Base-by-base conservation (phyloP, 495 filamentous ascomycete species). In the Hypomontagnella submonticulosa region DNA sequence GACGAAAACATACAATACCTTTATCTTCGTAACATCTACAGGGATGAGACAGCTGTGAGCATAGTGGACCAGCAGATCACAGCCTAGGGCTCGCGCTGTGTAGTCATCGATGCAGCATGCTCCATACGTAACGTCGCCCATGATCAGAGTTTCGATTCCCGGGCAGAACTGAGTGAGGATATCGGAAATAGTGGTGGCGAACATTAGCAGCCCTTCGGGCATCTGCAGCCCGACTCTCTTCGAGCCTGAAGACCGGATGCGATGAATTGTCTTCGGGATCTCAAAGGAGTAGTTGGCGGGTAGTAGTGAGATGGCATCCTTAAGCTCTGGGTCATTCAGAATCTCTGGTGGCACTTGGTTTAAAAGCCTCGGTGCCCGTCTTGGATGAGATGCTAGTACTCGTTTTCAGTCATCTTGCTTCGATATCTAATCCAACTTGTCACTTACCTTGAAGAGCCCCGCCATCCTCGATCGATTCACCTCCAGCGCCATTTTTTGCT, bases 61-160 rank as follows among this genome's bases (percentile, higher is more conserved):
- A 72, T 99, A 99, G 76, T 99, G 95, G 1, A 99, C 92, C 4
- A 99, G 83, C 2, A 99, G 79, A 73, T 99, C 95, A 70, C 95
- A 99, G 1, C 91, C 96, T 20, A 99, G 84, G 0, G 95, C 95
- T 15, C 95, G 86, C 0, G 95, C 95, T 0, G 95, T 98, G 77
- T 94, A 99, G 79, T 99, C 95, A 73, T 99, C 95, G 63, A 99
- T 97, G 72, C 95, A 99, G 80, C 95, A 99, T 2, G 95, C 95
- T 44, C 95, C 95, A 78, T 99, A 99, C 0, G 95, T 99, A 20
- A 99, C 95, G 68, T 99, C 95, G 49, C 96, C 95, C 95, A 99
- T 98, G 74, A 99, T 98, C 12, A 97, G 80, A 0, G 96, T 97
- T 70, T 94, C 89, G 38, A 87, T 88, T 3, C 91, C 92, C 0